Conservation (phyloP, 345 rosid genomes). For the Sisymbrium altissimum region DNA sequence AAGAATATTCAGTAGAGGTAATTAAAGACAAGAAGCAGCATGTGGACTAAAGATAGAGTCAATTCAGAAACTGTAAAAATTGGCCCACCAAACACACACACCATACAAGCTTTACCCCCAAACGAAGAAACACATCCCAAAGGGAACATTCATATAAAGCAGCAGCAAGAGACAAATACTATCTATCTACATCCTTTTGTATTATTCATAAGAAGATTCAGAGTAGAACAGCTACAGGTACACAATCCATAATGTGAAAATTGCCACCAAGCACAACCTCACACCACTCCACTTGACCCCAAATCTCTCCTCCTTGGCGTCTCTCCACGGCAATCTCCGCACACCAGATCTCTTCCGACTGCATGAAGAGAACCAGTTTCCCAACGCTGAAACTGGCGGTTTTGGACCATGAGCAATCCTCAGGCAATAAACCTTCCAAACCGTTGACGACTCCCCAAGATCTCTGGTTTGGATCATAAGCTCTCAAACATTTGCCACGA, state of each 20-base stretch:
- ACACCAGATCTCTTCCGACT: conserved; percentile 27
- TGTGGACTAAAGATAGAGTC: neutral
- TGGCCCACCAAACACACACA: neutral
- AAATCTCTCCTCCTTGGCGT: conserved; percentile 9
- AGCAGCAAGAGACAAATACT: neutral
- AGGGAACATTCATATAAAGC: neutral
- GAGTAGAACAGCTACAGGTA: conserved; percentile 11
- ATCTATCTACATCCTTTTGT: neutral
- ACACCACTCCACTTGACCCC: conserved; percentile 30
- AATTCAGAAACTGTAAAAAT: neutral
- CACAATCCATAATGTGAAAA: conserved; percentile 31
- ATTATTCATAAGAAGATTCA: neutral
- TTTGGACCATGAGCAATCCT: conserved; percentile 12
- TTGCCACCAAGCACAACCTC: conserved; percentile 22
- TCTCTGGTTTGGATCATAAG: conserved; percentile 25
- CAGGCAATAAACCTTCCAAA: conserved; percentile 17
- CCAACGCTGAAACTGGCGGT: neutral
- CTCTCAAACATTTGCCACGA: conserved; percentile 13
- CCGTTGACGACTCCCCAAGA: conserved; percentile 24
- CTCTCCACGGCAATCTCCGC: conserved; percentile 24
- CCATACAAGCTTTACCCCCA: neutral
- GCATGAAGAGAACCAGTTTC: conserved; percentile 16
- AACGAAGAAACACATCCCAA: neutral
- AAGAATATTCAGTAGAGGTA: neutral
- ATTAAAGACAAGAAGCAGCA: neutral